A percentile compares a stretch with the other conserved stretches of the same genome.
phyloP scores from a whole-genome alignment of 495 filamentous ascomycete genomes.

The Neurospora sp. region DNA sequence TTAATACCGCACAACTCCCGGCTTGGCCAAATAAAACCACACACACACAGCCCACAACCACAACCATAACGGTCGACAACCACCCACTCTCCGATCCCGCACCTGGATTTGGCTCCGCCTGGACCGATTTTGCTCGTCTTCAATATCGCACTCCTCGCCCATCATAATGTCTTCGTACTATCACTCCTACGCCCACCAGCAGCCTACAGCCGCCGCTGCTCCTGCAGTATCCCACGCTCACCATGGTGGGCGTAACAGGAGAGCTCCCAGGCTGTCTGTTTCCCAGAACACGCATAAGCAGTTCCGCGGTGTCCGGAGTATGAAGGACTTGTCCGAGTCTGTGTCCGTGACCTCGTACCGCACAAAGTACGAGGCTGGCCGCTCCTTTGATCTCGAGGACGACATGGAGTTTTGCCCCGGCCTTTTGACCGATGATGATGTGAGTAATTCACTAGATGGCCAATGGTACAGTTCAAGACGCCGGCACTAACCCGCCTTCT shows the following conservation, averaged over 20 bases:
- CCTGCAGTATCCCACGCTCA: slow-evolving; percentile 55
- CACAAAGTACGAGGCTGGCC: slow-evolving; percentile 76
- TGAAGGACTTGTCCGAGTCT: slow-evolving; percentile 80
- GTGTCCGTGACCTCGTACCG: slow-evolving; percentile 66
- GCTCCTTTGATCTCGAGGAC: slow-evolving; percentile 95
- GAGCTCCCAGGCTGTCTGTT: slow-evolving; percentile 71
- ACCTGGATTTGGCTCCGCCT: slow-evolving; percentile 4
- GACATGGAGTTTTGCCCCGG: slow-evolving; percentile 94
- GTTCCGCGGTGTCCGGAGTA: slow-evolving; percentile 69
- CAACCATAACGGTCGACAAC: slow-evolving; percentile 16
- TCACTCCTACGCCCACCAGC: slow-evolving; percentile 55
- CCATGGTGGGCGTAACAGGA: slow-evolving; percentile 76
- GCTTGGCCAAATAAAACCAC: slow-evolving; percentile 12
- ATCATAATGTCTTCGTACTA: slow-evolving; percentile 69
- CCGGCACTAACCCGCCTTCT: slow-evolving; percentile 11
- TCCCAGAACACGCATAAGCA: slow-evolving; percentile 78
- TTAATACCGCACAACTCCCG: slow-evolving; percentile 16
- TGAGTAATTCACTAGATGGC: slow-evolving; percentile 42
- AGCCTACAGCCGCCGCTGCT: slow-evolving; percentile 46
- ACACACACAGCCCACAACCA: slow-evolving; percentile 7
- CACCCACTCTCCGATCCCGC: slow-evolving; percentile 13
- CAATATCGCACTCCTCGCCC: slow-evolving; percentile 5
- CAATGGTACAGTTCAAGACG: not conserved
- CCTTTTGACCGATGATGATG: slow-evolving; percentile 91
- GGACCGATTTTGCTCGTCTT: slow-evolving; percentile 5